Evolutionary conservation across 495 filamentous ascomycete genomes (phyloP).

Genomic region (Chaetomium tenue): DNA sequence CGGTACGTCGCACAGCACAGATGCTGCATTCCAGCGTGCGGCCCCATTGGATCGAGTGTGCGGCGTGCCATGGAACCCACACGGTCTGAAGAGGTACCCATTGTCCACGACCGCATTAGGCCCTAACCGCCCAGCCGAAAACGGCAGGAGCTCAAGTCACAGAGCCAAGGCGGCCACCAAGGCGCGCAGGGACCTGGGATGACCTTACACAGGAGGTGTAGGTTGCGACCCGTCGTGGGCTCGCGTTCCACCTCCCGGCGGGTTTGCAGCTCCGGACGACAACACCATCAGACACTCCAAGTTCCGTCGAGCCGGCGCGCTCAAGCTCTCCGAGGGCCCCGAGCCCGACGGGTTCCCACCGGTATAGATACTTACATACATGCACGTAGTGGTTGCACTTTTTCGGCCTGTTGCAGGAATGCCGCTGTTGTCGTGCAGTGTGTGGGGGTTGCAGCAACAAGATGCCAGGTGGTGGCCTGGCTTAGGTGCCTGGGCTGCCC

Average conservation of each 20-base stretch:
- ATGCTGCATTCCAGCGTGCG: not conserved
- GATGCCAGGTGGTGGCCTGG: not conserved
- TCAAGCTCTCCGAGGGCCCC: not conserved
- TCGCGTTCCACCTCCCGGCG: slow-evolving; percentile 1
- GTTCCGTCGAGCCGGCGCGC: not conserved
- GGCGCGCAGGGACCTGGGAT: not conserved
- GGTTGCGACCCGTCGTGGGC: not conserved
- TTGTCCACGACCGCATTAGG: not conserved
- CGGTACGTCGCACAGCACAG: slow-evolving; percentile 17
- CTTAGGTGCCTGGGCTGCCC: too few species aligned
- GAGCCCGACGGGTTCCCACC: not conserved
- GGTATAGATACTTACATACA: not conserved
- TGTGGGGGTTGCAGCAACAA: not conserved
- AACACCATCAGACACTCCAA: not conserved
- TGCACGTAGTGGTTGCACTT: not conserved
- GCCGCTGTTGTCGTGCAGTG: not conserved
- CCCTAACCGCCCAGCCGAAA: slow-evolving; percentile 16
- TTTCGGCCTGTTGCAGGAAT: not conserved
- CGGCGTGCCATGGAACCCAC: slow-evolving; percentile 7
- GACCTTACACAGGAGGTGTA: too few species aligned
- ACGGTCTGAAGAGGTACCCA: slow-evolving; percentile 6
- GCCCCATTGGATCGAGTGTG: not conserved
- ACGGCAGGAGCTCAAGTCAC: slow-evolving; percentile 18
- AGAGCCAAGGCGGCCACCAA: not conserved
- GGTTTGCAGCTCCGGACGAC: not conserved